phyloP scores from a whole-genome alignment of 768 basidiomycete species.

The Clathrus columnatus region DNA sequence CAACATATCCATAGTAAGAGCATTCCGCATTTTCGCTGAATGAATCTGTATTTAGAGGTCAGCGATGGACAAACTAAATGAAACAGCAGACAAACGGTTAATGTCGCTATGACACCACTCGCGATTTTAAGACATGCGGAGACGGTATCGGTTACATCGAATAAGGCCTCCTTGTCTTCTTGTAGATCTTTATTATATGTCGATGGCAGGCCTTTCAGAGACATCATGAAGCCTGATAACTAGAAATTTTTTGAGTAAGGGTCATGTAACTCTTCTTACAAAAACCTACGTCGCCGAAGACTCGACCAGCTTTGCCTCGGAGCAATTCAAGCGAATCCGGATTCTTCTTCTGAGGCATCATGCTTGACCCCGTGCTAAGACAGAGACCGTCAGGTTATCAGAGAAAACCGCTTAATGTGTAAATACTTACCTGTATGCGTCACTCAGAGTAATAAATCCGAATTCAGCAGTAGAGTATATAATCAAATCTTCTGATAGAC shows the following conservation, averaged over 20 bases:
- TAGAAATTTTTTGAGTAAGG: slow-evolving; percentile 23
- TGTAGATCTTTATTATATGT: slow-evolving; percentile 99
- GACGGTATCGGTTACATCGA: slow-evolving; percentile 86
- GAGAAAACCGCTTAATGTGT: neutral
- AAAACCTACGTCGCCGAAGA: slow-evolving; percentile 76
- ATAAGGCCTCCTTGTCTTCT: slow-evolving; percentile 96
- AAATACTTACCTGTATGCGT: slow-evolving; percentile 83
- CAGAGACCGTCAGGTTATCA: slow-evolving; percentile 6
- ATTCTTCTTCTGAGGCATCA: slow-evolving; percentile 99
- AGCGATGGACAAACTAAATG: neutral
- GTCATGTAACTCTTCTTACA: neutral
- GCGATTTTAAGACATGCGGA: slow-evolving; percentile 85
- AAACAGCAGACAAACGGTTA: slow-evolving; percentile 46
- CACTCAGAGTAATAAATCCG: slow-evolving; percentile 90
- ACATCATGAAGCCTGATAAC: slow-evolving; percentile 98
- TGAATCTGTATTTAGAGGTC: slow-evolving; percentile 50
- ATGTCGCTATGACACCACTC: slow-evolving; percentile 87
- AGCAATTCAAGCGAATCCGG: slow-evolving; percentile 93
- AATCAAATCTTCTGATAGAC: slow-evolving; percentile 93
- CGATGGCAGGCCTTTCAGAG: slow-evolving; percentile 91
- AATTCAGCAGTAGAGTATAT: slow-evolving; percentile 97
- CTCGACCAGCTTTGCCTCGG: slow-evolving; percentile 88
- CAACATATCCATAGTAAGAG: slow-evolving; percentile 94
- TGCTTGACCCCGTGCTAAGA: slow-evolving; percentile 89
- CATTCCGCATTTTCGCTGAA: slow-evolving; percentile 79